These are phyloP conservation scores for Hemisphaericaspora xylofermentans DNA, from an alignment of 1,139 yeast genomes.

Conservation along the genomic window DNA sequence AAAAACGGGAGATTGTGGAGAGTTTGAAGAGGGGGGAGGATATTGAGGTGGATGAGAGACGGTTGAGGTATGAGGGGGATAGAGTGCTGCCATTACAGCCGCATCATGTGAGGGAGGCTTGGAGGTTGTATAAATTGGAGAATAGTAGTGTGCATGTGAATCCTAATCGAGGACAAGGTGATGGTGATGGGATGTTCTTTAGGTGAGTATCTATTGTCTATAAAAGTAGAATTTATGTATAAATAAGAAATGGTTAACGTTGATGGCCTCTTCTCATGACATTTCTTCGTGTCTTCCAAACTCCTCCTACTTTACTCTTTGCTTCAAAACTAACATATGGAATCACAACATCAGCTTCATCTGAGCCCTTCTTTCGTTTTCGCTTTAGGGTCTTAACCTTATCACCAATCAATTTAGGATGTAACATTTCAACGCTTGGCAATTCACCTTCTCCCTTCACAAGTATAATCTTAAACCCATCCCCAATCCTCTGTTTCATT, in stretches of 20 bases:
- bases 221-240: neutral
- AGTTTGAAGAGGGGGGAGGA: conserved; percentile 32
- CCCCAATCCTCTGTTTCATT: conserved; percentile 13
- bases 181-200: conserved; percentile 66
- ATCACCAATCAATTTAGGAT: conserved; percentile 21
- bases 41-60: conserved; percentile 28
- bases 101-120: conserved; percentile 85
- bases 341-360: conserved; percentile 15
- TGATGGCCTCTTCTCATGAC: conserved; percentile 48
- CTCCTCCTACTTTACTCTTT: conserved; percentile 53
- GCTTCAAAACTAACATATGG: conserved; percentile 57
- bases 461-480: conserved; percentile 41
- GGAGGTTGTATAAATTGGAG: conserved; percentile 71
- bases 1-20: conserved; percentile 28
- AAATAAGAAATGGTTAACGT: conserved; percentile 2
- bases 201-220: conserved; percentile 29
- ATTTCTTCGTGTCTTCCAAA: conserved; percentile 63
- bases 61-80: conserved; percentile 41
- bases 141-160: conserved; percentile 65
- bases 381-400: conserved; percentile 15
- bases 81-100: conserved; percentile 67
- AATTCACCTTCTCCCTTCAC: conserved; percentile 66
- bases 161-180: conserved; percentile 77
- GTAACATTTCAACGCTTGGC: conserved; percentile 34
- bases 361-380: conserved; percentile 14